phyloP scores from a whole-genome alignment of 2,329 filamentous ascomycete species.

The Cercospora sp. region DNA sequence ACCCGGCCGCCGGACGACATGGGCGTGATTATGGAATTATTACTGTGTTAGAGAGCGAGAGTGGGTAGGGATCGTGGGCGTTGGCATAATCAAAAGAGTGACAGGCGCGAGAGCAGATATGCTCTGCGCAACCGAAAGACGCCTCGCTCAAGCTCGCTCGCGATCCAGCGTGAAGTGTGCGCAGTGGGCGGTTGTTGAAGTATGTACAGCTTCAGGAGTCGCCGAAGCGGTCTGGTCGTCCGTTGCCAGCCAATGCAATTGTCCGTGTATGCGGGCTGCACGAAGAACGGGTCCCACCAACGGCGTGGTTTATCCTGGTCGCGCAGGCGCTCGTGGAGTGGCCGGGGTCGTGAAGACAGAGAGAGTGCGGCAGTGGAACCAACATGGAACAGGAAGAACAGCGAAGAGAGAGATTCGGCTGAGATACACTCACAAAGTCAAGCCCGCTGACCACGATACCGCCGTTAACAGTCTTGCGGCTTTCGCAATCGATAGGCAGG shows the following conservation, averaged over 20 bases:
- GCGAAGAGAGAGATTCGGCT: neutral
- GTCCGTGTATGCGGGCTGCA: constrained; percentile 24
- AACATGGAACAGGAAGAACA: constrained; percentile 9
- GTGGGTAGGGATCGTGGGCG: constrained; percentile 20
- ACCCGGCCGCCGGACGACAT: constrained; percentile 31
- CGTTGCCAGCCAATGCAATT: constrained; percentile 18
- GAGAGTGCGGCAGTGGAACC: constrained; percentile 5
- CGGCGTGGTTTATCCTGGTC: constrained; percentile 17
- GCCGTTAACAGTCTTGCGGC: neutral
- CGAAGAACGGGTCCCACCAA: constrained; percentile 14
- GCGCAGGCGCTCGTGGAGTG: constrained; percentile 11
- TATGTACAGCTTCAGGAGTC: constrained; percentile 28
- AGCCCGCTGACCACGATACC: constrained; percentile 4
- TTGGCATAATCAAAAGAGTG: constrained; percentile 25
- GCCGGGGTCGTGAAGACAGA: neutral
- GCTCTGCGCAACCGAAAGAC: constrained; percentile 24
- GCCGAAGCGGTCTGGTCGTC: constrained; percentile 13
- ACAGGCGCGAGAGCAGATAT: constrained; percentile 24
- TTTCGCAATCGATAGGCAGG: constrained; percentile 18
- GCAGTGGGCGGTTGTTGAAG: constrained; percentile 27
- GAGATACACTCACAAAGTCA: constrained; percentile 9
- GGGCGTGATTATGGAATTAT: constrained; percentile 14
- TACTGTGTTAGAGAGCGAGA: constrained; percentile 19
- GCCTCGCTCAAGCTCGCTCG: constrained; percentile 13
- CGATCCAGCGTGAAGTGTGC: constrained; percentile 7